A percentile compares a stretch with the other conserved stretches of the same genome.
These are phyloP conservation scores for Trichoderma virens DNA, from an alignment of 495 filamentous ascomycete species.

Conservation along the genomic window DNA sequence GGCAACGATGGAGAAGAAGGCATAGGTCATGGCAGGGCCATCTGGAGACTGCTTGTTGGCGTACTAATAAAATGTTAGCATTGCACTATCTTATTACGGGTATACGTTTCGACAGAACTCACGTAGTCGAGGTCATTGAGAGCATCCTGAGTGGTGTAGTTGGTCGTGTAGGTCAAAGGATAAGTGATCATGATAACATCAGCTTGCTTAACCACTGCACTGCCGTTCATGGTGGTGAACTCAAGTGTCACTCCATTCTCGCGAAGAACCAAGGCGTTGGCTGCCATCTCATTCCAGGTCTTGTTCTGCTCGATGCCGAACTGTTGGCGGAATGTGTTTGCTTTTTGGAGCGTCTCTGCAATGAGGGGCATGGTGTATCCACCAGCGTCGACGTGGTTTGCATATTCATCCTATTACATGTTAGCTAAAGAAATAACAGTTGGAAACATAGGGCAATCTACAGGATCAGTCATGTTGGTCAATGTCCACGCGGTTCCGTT, in stretches of 20 bases:
- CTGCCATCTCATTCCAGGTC: conserved; percentile 27
- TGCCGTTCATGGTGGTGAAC: conserved; percentile 52
- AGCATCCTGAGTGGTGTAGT: conserved; percentile 44
- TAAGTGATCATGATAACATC: conserved; percentile 52
- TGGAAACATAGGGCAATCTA: neutral
- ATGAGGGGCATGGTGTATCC: conserved; percentile 6
- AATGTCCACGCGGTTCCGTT: neutral
- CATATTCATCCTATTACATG: neutral
- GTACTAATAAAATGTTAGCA: conserved; percentile 27
- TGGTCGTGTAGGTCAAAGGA: conserved; percentile 43
- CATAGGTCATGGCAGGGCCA: conserved; percentile 57
- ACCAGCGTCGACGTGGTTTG: conserved; percentile 1
- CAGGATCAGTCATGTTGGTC: conserved; percentile 4
- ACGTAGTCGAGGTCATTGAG: conserved; percentile 49
- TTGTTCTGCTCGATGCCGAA: conserved; percentile 19
- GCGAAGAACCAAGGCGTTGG: conserved; percentile 22
- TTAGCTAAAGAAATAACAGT: neutral
- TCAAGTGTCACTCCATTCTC: conserved; percentile 56
- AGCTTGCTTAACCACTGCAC: conserved; percentile 51
- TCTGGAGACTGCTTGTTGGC: conserved; percentile 47
- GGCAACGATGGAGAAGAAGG: conserved; percentile 46
- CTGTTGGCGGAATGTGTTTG: neutral
- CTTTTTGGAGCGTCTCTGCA: neutral
- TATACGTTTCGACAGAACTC: neutral
- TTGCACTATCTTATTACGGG: neutral